Conservation (phyloP, 2,329 filamentous ascomycete species). For the Botrytis fragariae region DNA sequence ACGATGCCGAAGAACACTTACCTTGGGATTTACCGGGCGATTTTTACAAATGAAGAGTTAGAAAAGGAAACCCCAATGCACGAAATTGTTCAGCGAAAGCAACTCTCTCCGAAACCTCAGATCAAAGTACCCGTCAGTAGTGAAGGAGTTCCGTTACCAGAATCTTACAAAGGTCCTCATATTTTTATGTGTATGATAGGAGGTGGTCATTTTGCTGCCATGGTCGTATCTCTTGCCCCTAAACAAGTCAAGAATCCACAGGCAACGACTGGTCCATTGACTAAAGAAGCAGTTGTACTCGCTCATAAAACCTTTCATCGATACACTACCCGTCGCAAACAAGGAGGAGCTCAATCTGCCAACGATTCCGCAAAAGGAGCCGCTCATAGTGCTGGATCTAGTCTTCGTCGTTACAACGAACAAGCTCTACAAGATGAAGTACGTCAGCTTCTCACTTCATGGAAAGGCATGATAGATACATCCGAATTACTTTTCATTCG, state of each 20-base stretch:
- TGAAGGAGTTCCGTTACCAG: conserved; percentile 54
- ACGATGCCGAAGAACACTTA: conserved; percentile 73
- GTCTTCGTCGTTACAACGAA: conserved; percentile 89
- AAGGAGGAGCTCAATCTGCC: conserved; percentile 90
- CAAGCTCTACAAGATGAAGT: conserved; percentile 87
- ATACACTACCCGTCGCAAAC: conserved; percentile 93
- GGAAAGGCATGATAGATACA: conserved; percentile 81
- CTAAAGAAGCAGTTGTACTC: conserved; percentile 81
- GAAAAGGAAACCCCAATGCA: conserved; percentile 60
- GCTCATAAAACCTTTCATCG: conserved; percentile 98
- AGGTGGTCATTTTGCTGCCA: conserved; percentile 94
- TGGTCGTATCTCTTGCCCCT: conserved; percentile 86
- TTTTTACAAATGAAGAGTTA: conserved; percentile 73
- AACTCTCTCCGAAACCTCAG: conserved; percentile 62
- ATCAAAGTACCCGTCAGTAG: conserved; percentile 50
- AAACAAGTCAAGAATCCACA: conserved; percentile 63
- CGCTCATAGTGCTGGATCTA: conserved; percentile 90
- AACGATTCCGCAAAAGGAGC: conserved; percentile 93
- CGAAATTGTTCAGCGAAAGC: conserved; percentile 71
- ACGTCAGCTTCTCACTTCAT: conserved; percentile 73
- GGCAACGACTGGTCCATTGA: conserved; percentile 64
- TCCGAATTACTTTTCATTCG: conserved; percentile 85
- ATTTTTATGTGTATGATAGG: conserved; percentile 98
- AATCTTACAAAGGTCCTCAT: conserved; percentile 70
- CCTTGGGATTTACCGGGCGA: conserved; percentile 79